These are phyloP conservation scores for Halophytophthora polymorphica DNA, from an alignment of 352 stramenopile species.

Conservation along the genomic window DNA sequence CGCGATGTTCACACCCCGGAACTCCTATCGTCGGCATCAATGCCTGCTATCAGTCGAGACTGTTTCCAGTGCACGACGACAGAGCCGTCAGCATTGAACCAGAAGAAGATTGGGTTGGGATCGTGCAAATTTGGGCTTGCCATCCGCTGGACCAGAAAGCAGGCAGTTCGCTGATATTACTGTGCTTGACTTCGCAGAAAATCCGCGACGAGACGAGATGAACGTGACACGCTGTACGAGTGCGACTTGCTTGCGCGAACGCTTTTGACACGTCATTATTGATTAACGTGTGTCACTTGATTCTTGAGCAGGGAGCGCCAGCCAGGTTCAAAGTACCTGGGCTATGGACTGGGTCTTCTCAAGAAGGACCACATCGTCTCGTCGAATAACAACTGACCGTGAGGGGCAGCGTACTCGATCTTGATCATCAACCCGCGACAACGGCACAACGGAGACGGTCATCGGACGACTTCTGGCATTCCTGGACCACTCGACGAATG, in stretches of 20 bases:
- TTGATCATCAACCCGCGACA: not conserved
- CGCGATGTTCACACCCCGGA: not conserved
- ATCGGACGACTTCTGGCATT: constrained; percentile 33
- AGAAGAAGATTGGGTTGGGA: constrained; percentile 15
- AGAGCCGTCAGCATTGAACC: constrained; percentile 5
- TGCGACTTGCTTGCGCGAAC: not conserved
- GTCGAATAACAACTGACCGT: constrained; percentile 28
- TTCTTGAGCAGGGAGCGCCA: constrained; percentile 34
- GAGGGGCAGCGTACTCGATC: not conserved
- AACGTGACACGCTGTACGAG: constrained; percentile 20
- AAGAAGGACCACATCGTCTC: constrained; percentile 70
- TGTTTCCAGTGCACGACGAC: constrained; percentile 55
- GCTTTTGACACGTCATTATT: not conserved
- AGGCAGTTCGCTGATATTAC: not conserved
- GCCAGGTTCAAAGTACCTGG: constrained; percentile 69
- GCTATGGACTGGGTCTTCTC: constrained; percentile 69
- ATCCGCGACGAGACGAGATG: constrained; percentile 14
- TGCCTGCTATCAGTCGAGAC: constrained; percentile 34
- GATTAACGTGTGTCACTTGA: not conserved
- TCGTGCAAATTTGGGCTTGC: not conserved
- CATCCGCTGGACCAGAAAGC: not conserved
- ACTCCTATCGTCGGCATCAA: constrained; percentile 1
- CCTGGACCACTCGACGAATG: constrained; percentile 43
- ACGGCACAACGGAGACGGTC: constrained; percentile 16
- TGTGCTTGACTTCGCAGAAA: constrained; percentile 7